phyloP scores from a whole-genome alignment of 352 stramenopile species.

The Pelagophyceae sp. region DNA sequence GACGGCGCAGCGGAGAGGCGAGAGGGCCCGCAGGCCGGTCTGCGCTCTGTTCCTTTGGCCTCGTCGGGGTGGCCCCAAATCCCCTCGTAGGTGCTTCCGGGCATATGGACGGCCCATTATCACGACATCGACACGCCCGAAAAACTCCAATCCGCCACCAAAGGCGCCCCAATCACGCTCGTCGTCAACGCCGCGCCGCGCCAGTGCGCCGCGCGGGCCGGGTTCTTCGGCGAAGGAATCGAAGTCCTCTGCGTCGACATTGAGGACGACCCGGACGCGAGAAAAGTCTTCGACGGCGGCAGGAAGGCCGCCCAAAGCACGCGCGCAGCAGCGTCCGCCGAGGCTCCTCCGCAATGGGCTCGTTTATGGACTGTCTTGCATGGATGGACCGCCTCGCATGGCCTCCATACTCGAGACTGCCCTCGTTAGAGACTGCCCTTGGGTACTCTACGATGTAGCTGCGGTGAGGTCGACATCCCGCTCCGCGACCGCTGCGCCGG shows the following conservation, averaged over 20 bases:
- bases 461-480: background rate
- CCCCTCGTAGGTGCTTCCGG: background rate
- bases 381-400: too few species aligned
- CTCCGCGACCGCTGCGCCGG: background rate
- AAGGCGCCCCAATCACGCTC: background rate
- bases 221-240: background rate
- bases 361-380: too few species aligned
- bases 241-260: background rate
- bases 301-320: background rate
- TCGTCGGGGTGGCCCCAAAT: too few species aligned
- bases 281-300: background rate
- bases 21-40: too few species aligned
- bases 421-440: too few species aligned
- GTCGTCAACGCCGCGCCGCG: background rate
- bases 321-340: too few species aligned
- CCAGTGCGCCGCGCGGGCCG: background rate
- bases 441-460: too few species aligned
- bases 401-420: too few species aligned
- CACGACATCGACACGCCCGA: background rate
- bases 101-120: background rate
- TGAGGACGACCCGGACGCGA: background rate
- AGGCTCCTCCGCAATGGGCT: too few species aligned
- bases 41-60: too few species aligned
- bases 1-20: too few species aligned
- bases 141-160: background rate